Evolutionary conservation across 1,284 basidiomycete genomes (phyloP), one percentile per base, ranked within the genome.

Genomic region (Cutaneotrichosporon spelunceum): DNA sequence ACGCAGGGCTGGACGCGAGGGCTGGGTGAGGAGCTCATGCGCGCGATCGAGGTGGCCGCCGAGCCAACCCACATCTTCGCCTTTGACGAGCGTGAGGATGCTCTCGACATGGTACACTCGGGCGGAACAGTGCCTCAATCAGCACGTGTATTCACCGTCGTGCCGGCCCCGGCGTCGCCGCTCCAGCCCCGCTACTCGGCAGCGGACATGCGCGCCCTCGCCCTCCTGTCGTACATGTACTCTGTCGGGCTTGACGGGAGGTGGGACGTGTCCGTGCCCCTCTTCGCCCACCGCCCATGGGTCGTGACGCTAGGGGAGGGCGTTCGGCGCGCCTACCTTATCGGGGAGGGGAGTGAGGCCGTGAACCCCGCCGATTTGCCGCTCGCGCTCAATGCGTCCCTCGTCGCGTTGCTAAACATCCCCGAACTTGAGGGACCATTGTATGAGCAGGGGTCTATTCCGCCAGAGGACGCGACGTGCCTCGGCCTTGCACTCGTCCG

Each of bases 1-100:
- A 97, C 91, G 0, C 94, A 95, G 85, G 95, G 95, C 2, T 99
- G 95, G 95, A 85, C 86, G 16, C 97, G 95, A 76, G 95, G 95
- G 2, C 85, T 97, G 1, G 95, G 95, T 2, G 88, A 87, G 21
- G 91, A 96, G 68, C 79, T 99, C 3, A 84, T 87, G 11, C 75
- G 76, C 2, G 84, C 84, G 64, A 86, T 97, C 52, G 87, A 93
- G 72, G 83, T 82, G 2, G 78, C 87, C 19, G 78, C 87, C 1
- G 81, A 84, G 53, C 87, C 92, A 0, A 86, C 85, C 0, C 82
- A 86, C 66, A 79, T 90, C 26, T 89, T 88, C 72, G 84, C 86
- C 13, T 83, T 84, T 58, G 73, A 73, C 23, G 21, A 27, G 3
- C 7, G n/a, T 2, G 58, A 29, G 2, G 44, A 34, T 2, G n/a